These are phyloP conservation scores for Populus deltoides DNA, from an alignment of 345 rosid genomes.

Conservation along the genomic window DNA sequence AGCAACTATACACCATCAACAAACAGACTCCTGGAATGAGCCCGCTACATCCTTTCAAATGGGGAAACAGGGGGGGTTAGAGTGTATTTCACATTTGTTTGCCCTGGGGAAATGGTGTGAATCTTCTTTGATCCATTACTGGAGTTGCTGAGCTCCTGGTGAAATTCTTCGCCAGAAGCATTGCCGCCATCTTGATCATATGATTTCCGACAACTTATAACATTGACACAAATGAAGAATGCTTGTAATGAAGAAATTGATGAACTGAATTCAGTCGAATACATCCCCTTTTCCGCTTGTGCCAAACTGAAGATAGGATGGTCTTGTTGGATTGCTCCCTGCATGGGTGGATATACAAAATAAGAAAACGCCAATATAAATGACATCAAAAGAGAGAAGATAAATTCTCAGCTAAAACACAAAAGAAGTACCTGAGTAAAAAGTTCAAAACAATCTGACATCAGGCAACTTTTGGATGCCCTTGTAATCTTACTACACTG, in stretches of 20 bases:
- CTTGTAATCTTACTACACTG: constrained; percentile 18
- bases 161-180: constrained; percentile 20
- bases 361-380: background rate
- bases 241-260: constrained; percentile 66
- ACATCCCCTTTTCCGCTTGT: constrained; percentile 48
- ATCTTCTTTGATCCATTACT: constrained; percentile 20
- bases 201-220: constrained; percentile 40
- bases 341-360: constrained; percentile 2
- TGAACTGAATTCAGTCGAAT: constrained; percentile 61
- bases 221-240: constrained; percentile 58
- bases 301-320: constrained; percentile 55
- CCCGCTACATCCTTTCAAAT: constrained; percentile 61
- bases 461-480: constrained; percentile 19
- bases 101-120: background rate
- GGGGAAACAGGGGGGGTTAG: constrained; percentile 81
- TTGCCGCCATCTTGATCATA: constrained; percentile 22
- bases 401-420: background rate
- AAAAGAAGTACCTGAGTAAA: constrained; percentile 48
- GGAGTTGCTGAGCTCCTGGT: constrained; percentile 19
- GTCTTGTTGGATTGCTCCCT: constrained; percentile 39
- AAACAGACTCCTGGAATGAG: constrained; percentile 4
- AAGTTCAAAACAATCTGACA: constrained; percentile 43
- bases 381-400: background rate
- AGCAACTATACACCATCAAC: background rate
- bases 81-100: constrained; percentile 45